Evolutionary conservation across 2,329 filamentous ascomycete genomes (phyloP).

Genomic region (Ophioceras dolichostomum): DNA sequence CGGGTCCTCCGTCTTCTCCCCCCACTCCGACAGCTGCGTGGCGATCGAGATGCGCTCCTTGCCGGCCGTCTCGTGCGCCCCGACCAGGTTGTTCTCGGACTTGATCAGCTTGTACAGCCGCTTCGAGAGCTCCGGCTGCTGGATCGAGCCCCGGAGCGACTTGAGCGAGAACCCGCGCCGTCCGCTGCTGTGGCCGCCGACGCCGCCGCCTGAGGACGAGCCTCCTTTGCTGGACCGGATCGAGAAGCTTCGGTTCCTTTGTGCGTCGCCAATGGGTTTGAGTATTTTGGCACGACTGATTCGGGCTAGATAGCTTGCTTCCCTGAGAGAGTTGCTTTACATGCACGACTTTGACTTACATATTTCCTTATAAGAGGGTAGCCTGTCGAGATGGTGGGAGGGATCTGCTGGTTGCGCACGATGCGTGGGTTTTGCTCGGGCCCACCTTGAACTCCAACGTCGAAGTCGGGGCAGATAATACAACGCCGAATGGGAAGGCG

Average conservation of each 20-base stretch:
- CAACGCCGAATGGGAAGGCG: too few species aligned
- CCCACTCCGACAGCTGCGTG: conserved; percentile 90
- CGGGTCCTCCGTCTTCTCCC: conserved; percentile 81
- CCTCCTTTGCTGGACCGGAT: conserved; percentile 56
- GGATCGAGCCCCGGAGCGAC: conserved; percentile 71
- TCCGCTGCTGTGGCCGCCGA: conserved; percentile 13
- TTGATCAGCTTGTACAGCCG: conserved; percentile 90
- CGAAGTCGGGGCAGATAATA: too few species aligned
- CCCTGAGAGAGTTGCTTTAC: too few species aligned
- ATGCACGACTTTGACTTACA: too few species aligned
- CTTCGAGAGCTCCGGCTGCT: conserved; percentile 83
- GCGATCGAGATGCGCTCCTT: conserved; percentile 78
- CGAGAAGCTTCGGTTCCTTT: conserved; percentile 62
- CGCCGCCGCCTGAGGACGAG: conserved; percentile 25
- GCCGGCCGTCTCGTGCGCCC: conserved; percentile 71
- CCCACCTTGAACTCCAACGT: too few species aligned
- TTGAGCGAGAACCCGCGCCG: conserved; percentile 67
- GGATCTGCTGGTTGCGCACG: too few species aligned
- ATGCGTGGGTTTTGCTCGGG: too few species aligned
- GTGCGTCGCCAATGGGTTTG: too few species aligned
- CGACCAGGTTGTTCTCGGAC: conserved; percentile 79
- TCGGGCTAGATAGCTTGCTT: too few species aligned
- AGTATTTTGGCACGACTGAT: too few species aligned
- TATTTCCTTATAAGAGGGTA: too few species aligned
- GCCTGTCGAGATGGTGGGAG: too few species aligned